These are phyloP conservation scores for Scenedesmus sp. DNA, from an alignment of 163 green algal species.

Conservation along the genomic window DNA sequence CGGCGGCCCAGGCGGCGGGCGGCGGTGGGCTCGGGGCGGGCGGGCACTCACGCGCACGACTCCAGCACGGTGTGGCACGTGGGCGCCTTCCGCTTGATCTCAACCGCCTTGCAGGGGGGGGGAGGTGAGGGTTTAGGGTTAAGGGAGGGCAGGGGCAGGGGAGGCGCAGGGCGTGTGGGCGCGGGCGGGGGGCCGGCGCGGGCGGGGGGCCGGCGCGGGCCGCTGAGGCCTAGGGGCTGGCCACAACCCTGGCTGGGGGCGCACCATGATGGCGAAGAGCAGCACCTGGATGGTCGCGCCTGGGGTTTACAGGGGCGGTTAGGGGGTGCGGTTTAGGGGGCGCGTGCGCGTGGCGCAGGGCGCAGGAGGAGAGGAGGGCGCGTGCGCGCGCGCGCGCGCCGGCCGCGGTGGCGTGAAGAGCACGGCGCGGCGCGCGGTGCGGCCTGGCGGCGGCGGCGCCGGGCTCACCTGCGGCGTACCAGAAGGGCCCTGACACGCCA, in stretches of 20 bases:
- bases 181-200: too few relatives aligned
- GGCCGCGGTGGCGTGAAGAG: neutral
- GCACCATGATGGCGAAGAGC: slow-evolving; percentile 90
- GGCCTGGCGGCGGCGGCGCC: neutral
- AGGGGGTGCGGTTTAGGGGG: too few relatives aligned
- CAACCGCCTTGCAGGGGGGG: too few relatives aligned
- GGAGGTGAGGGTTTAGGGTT: too few relatives aligned
- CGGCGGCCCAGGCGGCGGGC: neutral
- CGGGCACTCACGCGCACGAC: slow-evolving; percentile 47
- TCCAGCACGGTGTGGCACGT: slow-evolving; percentile 82
- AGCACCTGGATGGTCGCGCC: slow-evolving; percentile 94
- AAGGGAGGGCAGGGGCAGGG: too few relatives aligned
- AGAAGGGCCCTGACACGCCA: slow-evolving; percentile 82
- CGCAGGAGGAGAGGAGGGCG: neutral
- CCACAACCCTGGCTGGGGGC: too few relatives aligned
- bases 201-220: too few relatives aligned
- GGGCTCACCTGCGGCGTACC: slow-evolving; percentile 79
- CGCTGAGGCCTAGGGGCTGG: too few relatives aligned
- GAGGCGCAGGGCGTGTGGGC: too few relatives aligned
- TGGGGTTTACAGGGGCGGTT: slow-evolving; percentile 17
- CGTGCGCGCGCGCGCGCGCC: neutral
- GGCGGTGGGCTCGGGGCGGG: too few relatives aligned
- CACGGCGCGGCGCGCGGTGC: too few relatives aligned
- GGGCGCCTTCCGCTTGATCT: slow-evolving; percentile 91
- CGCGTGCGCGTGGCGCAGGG: too few relatives aligned